phyloP scores from a whole-genome alignment of 495 filamentous ascomycete genomes.

The Neurospora terricola region DNA sequence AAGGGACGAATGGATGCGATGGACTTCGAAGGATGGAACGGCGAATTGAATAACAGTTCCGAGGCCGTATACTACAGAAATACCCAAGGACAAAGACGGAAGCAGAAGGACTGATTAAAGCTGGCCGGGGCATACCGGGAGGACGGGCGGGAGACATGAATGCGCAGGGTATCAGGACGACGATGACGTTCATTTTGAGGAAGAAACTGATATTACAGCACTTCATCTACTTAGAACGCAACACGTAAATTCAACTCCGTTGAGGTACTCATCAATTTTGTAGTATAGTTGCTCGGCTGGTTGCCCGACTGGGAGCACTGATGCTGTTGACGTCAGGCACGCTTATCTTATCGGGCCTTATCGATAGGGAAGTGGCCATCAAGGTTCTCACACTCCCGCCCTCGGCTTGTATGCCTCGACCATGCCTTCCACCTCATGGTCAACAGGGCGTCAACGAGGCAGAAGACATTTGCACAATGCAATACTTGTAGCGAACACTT shows the following conservation, averaged over 20 bases:
- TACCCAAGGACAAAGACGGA: not conserved
- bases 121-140: not conserved
- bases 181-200: too few relatives aligned
- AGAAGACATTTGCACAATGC: not conserved
- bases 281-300: too few relatives aligned
- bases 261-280: not conserved
- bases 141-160: not conserved
- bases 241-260: too few relatives aligned
- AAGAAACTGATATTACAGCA: too few relatives aligned
- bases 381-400: not conserved
- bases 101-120: not conserved
- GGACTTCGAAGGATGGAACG: too few relatives aligned
- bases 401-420: not conserved
- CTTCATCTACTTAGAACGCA: too few relatives aligned
- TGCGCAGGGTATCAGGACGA: too few relatives aligned
- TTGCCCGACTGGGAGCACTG: not conserved
- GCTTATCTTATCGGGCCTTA: not conserved
- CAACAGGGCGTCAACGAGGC: not conserved
- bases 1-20: not conserved
- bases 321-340: not conserved
- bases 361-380: not conserved
- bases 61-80: too few relatives aligned
- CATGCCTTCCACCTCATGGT: not conserved
- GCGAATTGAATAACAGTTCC: too few relatives aligned
- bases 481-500: fast-evolving